Evolutionary conservation across 202 grass and related monocot species (phyloP), one percentile per base, ranked within the genome.

Genomic region (Miscanthus sacchariflorus): DNA sequence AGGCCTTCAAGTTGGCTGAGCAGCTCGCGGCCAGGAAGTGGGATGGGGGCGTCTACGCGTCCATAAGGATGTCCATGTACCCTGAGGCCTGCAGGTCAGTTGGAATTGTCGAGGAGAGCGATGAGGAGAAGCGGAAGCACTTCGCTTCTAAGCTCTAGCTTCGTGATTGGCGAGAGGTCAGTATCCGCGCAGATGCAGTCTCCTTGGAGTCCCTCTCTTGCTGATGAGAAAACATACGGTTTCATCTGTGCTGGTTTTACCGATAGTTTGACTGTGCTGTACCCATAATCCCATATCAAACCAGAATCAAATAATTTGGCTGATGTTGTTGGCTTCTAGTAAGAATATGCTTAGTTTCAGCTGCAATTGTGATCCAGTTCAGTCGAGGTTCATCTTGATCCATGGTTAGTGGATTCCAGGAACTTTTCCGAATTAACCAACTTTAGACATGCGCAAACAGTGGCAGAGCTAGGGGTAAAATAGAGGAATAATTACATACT

Each of bases 21-120:
- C 83, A 95, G 36, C 83, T 98, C 30, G 96, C 94, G 0, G 92
- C 87, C 11, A 91, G 94, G 89, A 96, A 96, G 79, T 96, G 96
- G 96, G 69, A 98, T 70, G 91, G 89, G n/a, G 63, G 42, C 21
- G 92, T 98, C 8, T 98, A 98, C 80, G 72, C 92, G 0, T 93
- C 96, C 17, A 96, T 98, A 10, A 91, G 96, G 74, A 74, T 96
- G 77, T 90, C 84, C 12, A 86, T 91, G 81, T 98, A 78, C 74
- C 94, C 90, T 25, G 80, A 96, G 23, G 63, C 87, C 48, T 96
- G 94, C 83, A 92, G 66, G 19, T 74, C 89, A 7, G 84, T 99
- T 3, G 94, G 84, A 27, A 76, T 99, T 11, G 45, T 76, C 6
- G 86, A 92, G 70, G 94, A 99, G 74, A 91, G 83, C 78, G 96